Base-by-base conservation (phyloP, 192 early-diverging fungal species). In the Coemansia sp. region DNA sequence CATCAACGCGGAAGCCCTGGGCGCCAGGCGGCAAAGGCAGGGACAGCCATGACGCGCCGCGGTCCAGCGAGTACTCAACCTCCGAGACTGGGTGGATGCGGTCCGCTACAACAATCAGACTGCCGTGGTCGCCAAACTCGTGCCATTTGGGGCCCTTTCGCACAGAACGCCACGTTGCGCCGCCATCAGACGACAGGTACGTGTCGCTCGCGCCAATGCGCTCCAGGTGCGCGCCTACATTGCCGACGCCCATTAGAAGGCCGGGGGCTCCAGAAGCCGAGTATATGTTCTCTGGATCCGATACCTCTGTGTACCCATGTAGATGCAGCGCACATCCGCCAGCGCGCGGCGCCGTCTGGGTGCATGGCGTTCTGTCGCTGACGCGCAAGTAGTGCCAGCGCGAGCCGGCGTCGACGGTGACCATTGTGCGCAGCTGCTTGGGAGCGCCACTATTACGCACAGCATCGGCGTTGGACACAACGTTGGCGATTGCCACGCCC, bases 71-170 rank as follows among this genome's bases (percentile, higher is more conserved):
- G 69, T 92, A 91, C 55, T 85, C 85, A 21, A 93, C 64, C 26
- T 79, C 72, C 34, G 87, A 77, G 15, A 88, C 86, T 0, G 89
- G 87, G 6, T 83, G 77, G 23, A 86, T 86, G 58, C 95, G 91
- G 66, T 98, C 94, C 55, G 92, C 89, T 6, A 91, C 90, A 20
- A 99, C 63, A 23, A 98, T 85, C 34, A 99, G 83, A 7, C 85
- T 90, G 12, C 97, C 97, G 62, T 95, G 93, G 67, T 97, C 95
- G 23, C 94, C 94, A 85, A 97, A 94, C 70, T 96, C 95, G 73
- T 90, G 93, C 77, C 92, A 85, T 66, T 95, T 90, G n/a, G 96
- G 89, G 35, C 93, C 93, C 56, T 92, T 92, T 0, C 87, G 78
- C 48, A 95, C 88, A 57, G 92, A 88, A 0, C 39, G 84, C 97